These are phyloP conservation scores for Agrocybe pediades DNA, from an alignment of 768 basidiomycete genomes.

Conservation along the genomic window DNA sequence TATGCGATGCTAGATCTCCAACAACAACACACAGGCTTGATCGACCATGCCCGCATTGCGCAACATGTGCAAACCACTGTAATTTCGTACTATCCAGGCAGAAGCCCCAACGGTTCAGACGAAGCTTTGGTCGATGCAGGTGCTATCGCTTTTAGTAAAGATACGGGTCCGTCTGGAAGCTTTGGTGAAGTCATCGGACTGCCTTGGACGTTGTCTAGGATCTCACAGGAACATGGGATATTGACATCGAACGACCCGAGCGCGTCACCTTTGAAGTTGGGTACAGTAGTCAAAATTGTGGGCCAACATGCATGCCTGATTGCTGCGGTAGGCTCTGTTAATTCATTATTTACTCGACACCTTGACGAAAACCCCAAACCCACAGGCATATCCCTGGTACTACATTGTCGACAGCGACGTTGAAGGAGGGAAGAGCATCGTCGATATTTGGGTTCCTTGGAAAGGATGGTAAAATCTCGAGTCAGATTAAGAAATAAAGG, in stretches of 20 bases:
- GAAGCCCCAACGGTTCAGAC: constrained; percentile 60
- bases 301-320: constrained; percentile 89
- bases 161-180: constrained; percentile 70
- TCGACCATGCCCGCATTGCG: constrained; percentile 57
- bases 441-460: constrained; percentile 89
- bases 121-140: constrained; percentile 85
- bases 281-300: constrained; percentile 68
- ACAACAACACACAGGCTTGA: constrained; percentile 73
- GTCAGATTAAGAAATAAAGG: no score
- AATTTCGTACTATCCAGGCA: constrained; percentile 76
- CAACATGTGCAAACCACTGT: constrained; percentile 73
- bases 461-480: constrained; percentile 74
- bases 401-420: constrained; percentile 75
- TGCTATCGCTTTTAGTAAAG: constrained; percentile 86
- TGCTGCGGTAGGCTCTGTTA: constrained; percentile 52
- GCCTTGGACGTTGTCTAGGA: constrained; percentile 63
- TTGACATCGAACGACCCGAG: constrained; percentile 39
- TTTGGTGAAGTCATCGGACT: constrained; percentile 74
- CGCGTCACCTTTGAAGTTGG: constrained; percentile 45
- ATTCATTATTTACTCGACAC: neutral
- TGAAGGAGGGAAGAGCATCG: constrained; percentile 52
- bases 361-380: neutral
- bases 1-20: constrained; percentile 86
- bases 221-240: constrained; percentile 82
- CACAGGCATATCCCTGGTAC: constrained; percentile 73